Conservation (phyloP, 306 rosid genomes). For the Coriaria nepalensis region DNA sequence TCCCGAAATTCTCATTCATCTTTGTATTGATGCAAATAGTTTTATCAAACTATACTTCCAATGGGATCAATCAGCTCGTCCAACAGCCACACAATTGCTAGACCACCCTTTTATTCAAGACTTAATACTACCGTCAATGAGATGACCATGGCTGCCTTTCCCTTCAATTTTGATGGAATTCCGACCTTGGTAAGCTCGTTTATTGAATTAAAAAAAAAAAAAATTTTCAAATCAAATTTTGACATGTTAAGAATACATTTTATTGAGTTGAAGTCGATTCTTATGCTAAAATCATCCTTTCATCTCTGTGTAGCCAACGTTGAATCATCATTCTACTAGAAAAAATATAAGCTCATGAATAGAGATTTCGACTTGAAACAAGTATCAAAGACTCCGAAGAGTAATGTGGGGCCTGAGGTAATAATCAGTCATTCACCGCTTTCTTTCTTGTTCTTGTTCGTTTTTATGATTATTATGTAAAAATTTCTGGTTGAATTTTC, state of each 20-base stretch:
- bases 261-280: not conserved
- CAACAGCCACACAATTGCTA: slow-evolving; percentile 49
- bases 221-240: too few relatives aligned
- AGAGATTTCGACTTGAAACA: slow-evolving; percentile 18
- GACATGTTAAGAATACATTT: not conserved
- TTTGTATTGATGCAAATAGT: slow-evolving; percentile 63
- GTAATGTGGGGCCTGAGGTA: slow-evolving; percentile 31
- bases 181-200: slow-evolving; percentile 61
- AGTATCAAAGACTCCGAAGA: slow-evolving; percentile 16
- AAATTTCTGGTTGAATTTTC: slow-evolving; percentile 9
- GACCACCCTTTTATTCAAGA: slow-evolving; percentile 83
- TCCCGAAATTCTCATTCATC: slow-evolving; percentile 86
- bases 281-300: not conserved
- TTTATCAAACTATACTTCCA: slow-evolving; percentile 72
- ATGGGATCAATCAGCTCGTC: slow-evolving; percentile 75
- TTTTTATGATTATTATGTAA: slow-evolving; percentile 2
- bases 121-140: slow-evolving; percentile 47
- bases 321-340: slow-evolving; percentile 28
- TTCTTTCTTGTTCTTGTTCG: not conserved
- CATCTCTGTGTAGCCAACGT: slow-evolving; percentile 31
- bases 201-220: too few relatives aligned
- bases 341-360: slow-evolving; percentile 14
- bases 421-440: not conserved
- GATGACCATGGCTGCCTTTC: slow-evolving; percentile 58
- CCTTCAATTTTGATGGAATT: slow-evolving; percentile 64